These are phyloP conservation scores for Parvularia atlantis DNA, from an alignment of 78 protist genomes.

Conservation along the genomic window DNA sequence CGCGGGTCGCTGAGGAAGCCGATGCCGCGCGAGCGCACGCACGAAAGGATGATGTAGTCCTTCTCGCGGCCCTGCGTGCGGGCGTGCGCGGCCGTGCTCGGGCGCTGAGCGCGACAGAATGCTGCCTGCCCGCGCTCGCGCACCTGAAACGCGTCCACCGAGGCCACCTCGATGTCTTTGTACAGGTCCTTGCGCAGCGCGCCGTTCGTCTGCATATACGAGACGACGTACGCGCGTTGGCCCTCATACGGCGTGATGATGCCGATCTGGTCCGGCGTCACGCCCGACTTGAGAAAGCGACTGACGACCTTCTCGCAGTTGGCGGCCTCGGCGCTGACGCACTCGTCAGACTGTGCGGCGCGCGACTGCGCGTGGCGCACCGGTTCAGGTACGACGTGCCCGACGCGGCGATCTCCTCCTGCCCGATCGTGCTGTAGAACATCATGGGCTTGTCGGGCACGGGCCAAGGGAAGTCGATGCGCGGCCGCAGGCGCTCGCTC, in stretches of 20 bases:
- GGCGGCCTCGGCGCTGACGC: slow-evolving; percentile 84
- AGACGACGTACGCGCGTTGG: slow-evolving; percentile 91
- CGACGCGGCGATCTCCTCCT: slow-evolving; percentile 88
- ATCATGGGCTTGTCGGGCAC: slow-evolving; percentile 85
- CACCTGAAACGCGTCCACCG: slow-evolving; percentile 98
- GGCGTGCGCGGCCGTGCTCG: too few relatives aligned
- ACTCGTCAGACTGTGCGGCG: background rate
- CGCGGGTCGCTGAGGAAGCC: slow-evolving; percentile 98
- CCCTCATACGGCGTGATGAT: slow-evolving; percentile 99
- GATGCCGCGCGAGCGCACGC: slow-evolving; percentile 98
- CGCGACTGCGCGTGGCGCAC: background rate
- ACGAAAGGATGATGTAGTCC: slow-evolving; percentile 95
- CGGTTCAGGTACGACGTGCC: slow-evolving; percentile 98
- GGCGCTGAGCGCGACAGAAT: background rate
- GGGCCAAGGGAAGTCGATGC: slow-evolving; percentile 86
- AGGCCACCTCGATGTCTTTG: slow-evolving; percentile 77
- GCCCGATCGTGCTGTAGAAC: slow-evolving; percentile 77
- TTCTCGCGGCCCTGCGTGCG: slow-evolving; percentile 90
- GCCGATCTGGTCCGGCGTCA: slow-evolving; percentile 92
- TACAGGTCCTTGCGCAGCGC: slow-evolving; percentile 66
- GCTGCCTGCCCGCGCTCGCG: slow-evolving; percentile 85
- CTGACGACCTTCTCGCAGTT: slow-evolving; percentile 74
- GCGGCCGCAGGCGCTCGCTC: background rate
- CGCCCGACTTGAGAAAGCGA: slow-evolving; percentile 63
- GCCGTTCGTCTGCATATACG: slow-evolving; percentile 77